A percentile compares a stretch with the other conserved stretches of the same genome.
Conservation (phyloP, 257 asterid genomes). For the Mentha longifolia region DNA sequence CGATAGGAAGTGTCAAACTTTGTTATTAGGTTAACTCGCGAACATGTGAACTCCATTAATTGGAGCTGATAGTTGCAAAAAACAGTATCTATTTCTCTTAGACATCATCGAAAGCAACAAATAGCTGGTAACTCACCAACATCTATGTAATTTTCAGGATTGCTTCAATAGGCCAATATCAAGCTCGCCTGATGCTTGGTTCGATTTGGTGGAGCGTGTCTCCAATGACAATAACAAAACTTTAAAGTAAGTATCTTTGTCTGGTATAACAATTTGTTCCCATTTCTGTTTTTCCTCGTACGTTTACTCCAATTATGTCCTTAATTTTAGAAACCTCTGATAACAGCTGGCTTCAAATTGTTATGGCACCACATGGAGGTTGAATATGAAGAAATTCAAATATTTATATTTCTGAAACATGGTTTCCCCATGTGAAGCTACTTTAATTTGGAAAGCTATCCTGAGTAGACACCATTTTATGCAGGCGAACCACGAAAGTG, state of each 20-base stretch:
- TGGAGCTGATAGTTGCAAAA: background rate
- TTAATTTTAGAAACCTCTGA: constrained; percentile 1
- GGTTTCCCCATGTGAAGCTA: constrained; percentile 27
- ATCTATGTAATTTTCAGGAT: constrained; percentile 56
- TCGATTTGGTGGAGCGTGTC: constrained; percentile 96
- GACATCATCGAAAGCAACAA: background rate
- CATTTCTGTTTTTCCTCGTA: background rate
- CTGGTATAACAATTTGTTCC: constrained; percentile 9
- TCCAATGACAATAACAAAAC: constrained; percentile 93
- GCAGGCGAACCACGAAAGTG: constrained; percentile 76
- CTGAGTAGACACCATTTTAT: constrained; percentile 31
- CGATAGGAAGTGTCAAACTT: background rate
- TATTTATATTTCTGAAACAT: constrained; percentile 9
- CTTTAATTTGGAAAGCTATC: constrained; percentile 14
- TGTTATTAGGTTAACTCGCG: constrained; percentile 1
- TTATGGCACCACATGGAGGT: constrained; percentile 8
- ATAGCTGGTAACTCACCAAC: constrained; percentile 14
- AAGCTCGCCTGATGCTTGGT: constrained; percentile 99
- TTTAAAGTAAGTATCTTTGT: constrained; percentile 57
- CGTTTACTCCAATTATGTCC: background rate
- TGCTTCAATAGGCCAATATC: constrained; percentile 96
- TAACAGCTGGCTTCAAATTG: constrained; percentile 1
- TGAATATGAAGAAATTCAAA: constrained; percentile 7
- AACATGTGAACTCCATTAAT: background rate
- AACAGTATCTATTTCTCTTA: background rate